Conservation (phyloP, 768 basidiomycete species). For the Boletus patriciae region DNA sequence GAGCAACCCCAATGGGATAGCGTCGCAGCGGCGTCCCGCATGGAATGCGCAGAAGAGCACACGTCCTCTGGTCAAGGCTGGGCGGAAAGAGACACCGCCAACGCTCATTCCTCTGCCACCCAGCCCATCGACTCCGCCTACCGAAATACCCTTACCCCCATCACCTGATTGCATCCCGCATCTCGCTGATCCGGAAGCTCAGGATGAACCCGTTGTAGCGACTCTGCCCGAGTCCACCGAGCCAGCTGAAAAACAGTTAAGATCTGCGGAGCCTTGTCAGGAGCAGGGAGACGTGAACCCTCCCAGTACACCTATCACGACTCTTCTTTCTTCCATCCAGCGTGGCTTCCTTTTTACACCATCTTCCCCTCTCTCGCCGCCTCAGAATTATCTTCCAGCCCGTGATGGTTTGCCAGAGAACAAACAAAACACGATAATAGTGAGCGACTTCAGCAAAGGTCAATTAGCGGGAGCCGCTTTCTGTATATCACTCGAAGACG, state of each 20-base stretch:
- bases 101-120: constrained; percentile 20
- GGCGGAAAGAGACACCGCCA: constrained; percentile 17
- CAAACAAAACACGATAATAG: constrained; percentile 2
- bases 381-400: constrained; percentile 41
- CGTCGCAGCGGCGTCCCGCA: constrained; percentile 10
- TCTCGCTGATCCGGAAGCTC: constrained; percentile 1
- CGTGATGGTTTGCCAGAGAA: constrained; percentile 3
- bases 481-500: constrained; percentile 12
- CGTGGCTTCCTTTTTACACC: constrained; percentile 69
- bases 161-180: constrained; percentile 16
- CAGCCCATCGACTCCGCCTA: constrained; percentile 21
- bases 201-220: not conserved
- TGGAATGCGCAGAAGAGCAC: constrained; percentile 9
- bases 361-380: constrained; percentile 59
- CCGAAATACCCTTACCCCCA: constrained; percentile 20
- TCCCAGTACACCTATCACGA: constrained; percentile 64
- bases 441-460: not conserved
- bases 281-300: not conserved
- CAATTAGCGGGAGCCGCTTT: constrained; percentile 1
- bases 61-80: constrained; percentile 13
- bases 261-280: constrained; percentile 1
- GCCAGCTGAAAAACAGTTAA: not conserved
- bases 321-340: constrained; percentile 60
- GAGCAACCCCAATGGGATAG: not conserved
- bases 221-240: not conserved